These are phyloP conservation scores for Tolypocladium amazonense DNA, from an alignment of 2,329 filamentous ascomycete genomes.

Conservation along the genomic window DNA sequence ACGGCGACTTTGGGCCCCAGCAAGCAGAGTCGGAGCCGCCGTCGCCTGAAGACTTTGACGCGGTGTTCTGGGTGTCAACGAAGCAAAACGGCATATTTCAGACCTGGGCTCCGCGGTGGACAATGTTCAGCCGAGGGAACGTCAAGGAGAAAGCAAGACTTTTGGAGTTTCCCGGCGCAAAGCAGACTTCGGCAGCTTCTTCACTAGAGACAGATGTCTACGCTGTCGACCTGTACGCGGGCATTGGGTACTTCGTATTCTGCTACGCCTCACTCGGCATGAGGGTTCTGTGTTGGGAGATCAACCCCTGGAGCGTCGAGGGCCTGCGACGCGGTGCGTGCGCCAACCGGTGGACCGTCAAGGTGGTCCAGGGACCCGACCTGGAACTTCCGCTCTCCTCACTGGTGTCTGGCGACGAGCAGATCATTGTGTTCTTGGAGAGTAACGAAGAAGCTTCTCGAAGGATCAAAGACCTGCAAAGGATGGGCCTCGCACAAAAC, in stretches of 20 bases:
- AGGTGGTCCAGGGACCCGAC: slow-evolving; percentile 35
- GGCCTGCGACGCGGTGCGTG: slow-evolving; percentile 66
- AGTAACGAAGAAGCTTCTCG: slow-evolving; percentile 47
- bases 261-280: slow-evolving; percentile 66
- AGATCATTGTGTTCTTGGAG: slow-evolving; percentile 59
- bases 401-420: slow-evolving; percentile 31
- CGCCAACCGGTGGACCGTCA: slow-evolving; percentile 55
- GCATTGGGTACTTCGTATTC: slow-evolving; percentile 91
- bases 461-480: slow-evolving; percentile 27
- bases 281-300: slow-evolving; percentile 74
- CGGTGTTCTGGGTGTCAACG: slow-evolving; percentile 69
- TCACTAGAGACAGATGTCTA: slow-evolving; percentile 21
- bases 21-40: slow-evolving; percentile 15
- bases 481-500: slow-evolving; percentile 20
- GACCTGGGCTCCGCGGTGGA: slow-evolving; percentile 79
- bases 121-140: slow-evolving; percentile 92
- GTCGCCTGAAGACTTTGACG: slow-evolving; percentile 42
- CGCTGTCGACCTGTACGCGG: slow-evolving; percentile 78
- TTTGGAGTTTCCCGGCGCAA: slow-evolving; percentile 32
- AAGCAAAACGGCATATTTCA: slow-evolving; percentile 73
- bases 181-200: background rate
- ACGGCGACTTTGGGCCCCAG: slow-evolving; percentile 62
- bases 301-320: slow-evolving; percentile 83
- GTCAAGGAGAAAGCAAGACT: slow-evolving; percentile 78
- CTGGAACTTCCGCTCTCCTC: slow-evolving; percentile 25